Conservation (phyloP, 139 green algal species). For the Chlamydomonas sp. region DNA sequence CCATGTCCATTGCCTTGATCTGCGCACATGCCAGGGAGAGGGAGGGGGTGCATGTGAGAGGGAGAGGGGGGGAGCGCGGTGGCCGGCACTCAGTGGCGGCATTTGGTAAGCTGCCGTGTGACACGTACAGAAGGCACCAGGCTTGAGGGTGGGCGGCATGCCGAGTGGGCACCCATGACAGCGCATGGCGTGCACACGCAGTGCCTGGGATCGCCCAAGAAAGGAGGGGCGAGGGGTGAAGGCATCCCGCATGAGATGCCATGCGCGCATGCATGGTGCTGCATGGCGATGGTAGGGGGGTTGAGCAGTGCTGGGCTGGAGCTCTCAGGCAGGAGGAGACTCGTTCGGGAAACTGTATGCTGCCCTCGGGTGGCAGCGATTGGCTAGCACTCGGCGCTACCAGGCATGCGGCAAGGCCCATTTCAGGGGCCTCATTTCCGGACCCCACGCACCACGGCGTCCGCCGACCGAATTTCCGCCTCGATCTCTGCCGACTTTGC, state of each 20-base stretch:
- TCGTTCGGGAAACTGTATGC: too few relatives aligned
- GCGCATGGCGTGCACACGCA: too few relatives aligned
- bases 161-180: too few relatives aligned
- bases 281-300: too few relatives aligned
- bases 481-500: conserved; percentile 67
- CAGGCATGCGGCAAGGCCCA: not conserved
- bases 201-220: too few relatives aligned
- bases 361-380: too few relatives aligned
- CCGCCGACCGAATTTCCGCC: conserved; percentile 64
- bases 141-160: too few relatives aligned
- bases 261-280: too few relatives aligned
- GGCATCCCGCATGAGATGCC: too few relatives aligned
- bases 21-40: conserved; percentile 30
- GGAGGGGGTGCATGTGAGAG: not conserved
- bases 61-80: not conserved
- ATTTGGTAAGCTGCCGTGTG: not conserved
- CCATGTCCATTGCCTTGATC: conserved; percentile 95
- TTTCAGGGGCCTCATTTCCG: not conserved
- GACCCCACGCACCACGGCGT: conserved; percentile 64
- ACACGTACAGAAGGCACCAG: not conserved
- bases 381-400: not conserved
- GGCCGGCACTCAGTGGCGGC: not conserved
- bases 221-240: too few relatives aligned
- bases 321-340: too few relatives aligned
- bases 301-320: too few relatives aligned